Conservation (phyloP, 202 grass and related monocot species). For the Carex arenaria region DNA sequence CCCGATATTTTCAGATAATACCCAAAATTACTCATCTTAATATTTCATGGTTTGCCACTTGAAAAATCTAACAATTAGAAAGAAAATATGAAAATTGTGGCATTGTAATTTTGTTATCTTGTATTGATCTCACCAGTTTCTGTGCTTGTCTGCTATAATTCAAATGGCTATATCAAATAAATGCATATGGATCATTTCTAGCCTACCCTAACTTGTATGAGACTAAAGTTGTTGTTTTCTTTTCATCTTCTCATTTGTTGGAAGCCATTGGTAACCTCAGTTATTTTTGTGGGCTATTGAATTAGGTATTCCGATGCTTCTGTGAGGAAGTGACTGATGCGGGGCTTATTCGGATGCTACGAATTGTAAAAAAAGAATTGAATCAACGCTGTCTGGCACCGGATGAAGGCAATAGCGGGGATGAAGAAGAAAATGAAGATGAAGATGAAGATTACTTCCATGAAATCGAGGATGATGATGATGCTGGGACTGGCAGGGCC, state of each 20-base stretch:
- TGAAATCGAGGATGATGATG: constrained; percentile 61
- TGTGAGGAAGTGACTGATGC: constrained; percentile 78
- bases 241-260: neutral
- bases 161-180: neutral
- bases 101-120: neutral
- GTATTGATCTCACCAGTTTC: neutral
- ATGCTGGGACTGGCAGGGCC: constrained; percentile 37
- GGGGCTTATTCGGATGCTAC: constrained; percentile 78
- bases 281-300: neutral
- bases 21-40: neutral
- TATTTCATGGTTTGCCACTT: too few species aligned
- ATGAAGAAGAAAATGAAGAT: neutral
- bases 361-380: constrained; percentile 78
- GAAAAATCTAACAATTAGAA: neutral
- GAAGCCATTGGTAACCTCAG: neutral
- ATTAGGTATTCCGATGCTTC: constrained; percentile 71
- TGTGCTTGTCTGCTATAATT: neutral
- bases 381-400: constrained; percentile 36
- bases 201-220: too few species aligned
- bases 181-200: neutral
- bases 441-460: constrained; percentile 52
- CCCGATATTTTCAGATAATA: neutral
- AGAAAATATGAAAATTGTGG: neutral
- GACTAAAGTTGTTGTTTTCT: neutral
- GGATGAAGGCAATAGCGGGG: constrained; percentile 41